Percentiles rank a stretch among this genome's conserved stretches.
Conservation (phyloP, 1,284 basidiomycete species). For the Pyrrhoderma noxium region DNA sequence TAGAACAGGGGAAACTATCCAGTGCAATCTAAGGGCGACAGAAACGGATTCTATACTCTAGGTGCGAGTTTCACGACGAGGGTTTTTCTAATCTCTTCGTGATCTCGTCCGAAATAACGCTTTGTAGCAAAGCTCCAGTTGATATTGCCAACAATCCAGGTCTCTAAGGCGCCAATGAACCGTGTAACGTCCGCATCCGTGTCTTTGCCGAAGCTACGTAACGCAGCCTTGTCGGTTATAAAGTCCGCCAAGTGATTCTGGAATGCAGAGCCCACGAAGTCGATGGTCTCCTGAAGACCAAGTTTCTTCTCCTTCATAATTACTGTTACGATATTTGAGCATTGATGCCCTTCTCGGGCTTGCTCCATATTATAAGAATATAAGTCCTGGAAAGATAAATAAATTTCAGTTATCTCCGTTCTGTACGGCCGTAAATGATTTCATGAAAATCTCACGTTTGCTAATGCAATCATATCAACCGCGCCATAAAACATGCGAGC, state of each 20-base stretch:
- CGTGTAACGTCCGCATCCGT: slow-evolving; percentile 41
- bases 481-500: slow-evolving; percentile 49
- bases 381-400: slow-evolving; percentile 41
- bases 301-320: slow-evolving; percentile 49
- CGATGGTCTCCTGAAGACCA: slow-evolving; percentile 50
- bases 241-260: slow-evolving; percentile 44
- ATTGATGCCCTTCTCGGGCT: slow-evolving; percentile 47
- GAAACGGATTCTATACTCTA: background rate
- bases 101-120: slow-evolving; percentile 47
- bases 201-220: slow-evolving; percentile 40
- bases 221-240: slow-evolving; percentile 32
- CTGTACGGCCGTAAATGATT: too few species aligned
- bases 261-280: slow-evolving; percentile 49
- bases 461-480: slow-evolving; percentile 61
- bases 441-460: slow-evolving; percentile 43
- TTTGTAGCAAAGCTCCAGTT: slow-evolving; percentile 54
- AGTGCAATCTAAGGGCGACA: background rate
- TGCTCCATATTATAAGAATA: slow-evolving; percentile 72
- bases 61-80: slow-evolving; percentile 30
- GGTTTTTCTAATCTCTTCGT: slow-evolving; percentile 40
- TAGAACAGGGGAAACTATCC: background rate
- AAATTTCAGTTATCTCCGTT: background rate
- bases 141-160: slow-evolving; percentile 45
- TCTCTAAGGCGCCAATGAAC: slow-evolving; percentile 41
- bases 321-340: slow-evolving; percentile 59